phyloP scores from a whole-genome alignment of 208 protist species.

The Leishmania tarentolae region DNA sequence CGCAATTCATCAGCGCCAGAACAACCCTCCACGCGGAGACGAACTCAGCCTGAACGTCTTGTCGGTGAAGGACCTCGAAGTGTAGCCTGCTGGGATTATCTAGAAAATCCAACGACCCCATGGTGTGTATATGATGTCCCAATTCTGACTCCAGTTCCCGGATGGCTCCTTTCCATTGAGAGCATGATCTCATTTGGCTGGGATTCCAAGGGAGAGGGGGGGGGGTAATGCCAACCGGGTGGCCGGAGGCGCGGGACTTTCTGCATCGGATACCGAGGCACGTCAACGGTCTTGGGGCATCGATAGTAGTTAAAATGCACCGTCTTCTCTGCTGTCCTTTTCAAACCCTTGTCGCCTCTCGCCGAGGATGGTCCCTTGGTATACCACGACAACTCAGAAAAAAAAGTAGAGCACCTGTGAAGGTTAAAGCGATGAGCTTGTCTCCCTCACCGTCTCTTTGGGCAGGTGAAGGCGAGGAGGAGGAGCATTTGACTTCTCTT shows the following conservation, averaged over 20 bases:
- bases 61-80: neutral
- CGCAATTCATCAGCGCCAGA: neutral
- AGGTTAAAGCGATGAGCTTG: neutral
- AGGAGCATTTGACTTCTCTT: neutral
- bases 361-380: neutral
- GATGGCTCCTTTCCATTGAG: constrained; percentile 13
- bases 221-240: neutral
- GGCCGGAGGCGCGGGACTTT: constrained; percentile 7
- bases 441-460: neutral
- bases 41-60: neutral
- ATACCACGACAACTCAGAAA: neutral
- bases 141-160: neutral
- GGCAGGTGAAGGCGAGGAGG: neutral
- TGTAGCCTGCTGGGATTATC: neutral
- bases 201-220: too few species aligned
- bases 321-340: constrained; percentile 1
- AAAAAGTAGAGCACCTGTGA: neutral
- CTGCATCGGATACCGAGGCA: neutral
- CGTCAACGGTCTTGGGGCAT: neutral
- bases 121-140: neutral
- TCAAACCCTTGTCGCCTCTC: neutral
- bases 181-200: neutral
- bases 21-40: constrained; percentile 6
- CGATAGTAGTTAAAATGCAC: neutral
- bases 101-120: neutral